Base-by-base conservation (phyloP, 2,329 filamentous ascomycete species). In the Aureobasidium mangrovei region DNA sequence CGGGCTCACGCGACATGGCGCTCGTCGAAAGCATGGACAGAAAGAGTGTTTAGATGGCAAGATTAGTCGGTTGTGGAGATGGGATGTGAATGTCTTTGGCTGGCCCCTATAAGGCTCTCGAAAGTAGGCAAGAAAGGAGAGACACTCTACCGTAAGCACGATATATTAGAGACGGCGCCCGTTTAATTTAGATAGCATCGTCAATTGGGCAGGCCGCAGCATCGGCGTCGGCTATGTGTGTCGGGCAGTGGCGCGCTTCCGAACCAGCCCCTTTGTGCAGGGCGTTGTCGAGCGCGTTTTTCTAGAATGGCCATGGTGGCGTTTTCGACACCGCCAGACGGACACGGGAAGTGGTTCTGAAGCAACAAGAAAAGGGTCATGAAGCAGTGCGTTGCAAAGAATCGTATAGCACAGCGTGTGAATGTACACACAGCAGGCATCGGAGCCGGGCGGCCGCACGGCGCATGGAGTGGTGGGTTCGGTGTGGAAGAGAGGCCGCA, bases 141-240 rank as follows among this genome's bases (percentile, higher is more conserved):
- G 7, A 26, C 26, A 4, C 27, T 24, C 36, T 10, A 7, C 27
- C 12, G 12, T 38, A 38, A 38, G 31, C n/a, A 35, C 18, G 5
- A 36, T 39, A 39, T 39, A 39, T 39, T 7, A n/a, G 32, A 31
- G 9, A 5, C 35, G 1, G 18, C 28, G 8, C 18, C 28, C 26
- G n/a, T n/a, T 29, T 4, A 8, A 31, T 24, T 47, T 38, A 38
- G 45, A 47, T 39, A 29, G 4, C 7, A 29, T 41, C 28, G 29
- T 18, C 38, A 35, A 51, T 51, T 49, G 47, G 38, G 27, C 47
- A 51, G 47, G 18, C 18, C 47, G 29, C 38, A 51, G 29, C 38
- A 18, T 18, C 18, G 18, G 18, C 28, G 47, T 51, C 47, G 47
- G 47, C 47, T 51, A 51, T 51, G 47, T 35, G 42, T 5, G 36